Evolutionary conservation across 345 rosid species (phyloP).

Genomic region (Brassica carinata): DNA sequence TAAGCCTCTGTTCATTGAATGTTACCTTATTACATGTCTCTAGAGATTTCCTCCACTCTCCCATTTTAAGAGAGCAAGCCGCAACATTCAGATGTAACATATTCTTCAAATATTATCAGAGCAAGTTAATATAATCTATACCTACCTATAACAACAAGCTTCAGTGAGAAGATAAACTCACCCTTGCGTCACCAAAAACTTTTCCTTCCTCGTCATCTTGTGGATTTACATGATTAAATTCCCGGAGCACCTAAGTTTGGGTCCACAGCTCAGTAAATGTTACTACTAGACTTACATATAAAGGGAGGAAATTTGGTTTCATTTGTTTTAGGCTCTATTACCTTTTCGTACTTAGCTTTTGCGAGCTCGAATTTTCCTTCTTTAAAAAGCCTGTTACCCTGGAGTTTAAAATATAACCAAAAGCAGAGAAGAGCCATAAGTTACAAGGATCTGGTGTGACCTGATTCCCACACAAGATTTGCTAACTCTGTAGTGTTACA

Average conservation of each 20-base stretch:
- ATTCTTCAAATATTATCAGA: conserved; percentile 52
- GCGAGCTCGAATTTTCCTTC: conserved; percentile 97
- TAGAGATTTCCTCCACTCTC: conserved; percentile 82
- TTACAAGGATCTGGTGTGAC: neutral
- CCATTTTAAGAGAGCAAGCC: conserved; percentile 84
- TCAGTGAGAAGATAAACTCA: conserved; percentile 41
- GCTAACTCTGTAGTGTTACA: conserved; percentile 16
- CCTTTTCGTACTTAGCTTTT: conserved; percentile 95
- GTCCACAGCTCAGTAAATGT: conserved; percentile 16
- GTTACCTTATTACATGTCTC: conserved; percentile 91
- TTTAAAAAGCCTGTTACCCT: conserved; percentile 95
- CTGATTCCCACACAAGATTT: conserved; percentile 2
- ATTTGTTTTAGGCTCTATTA: conserved; percentile 28
- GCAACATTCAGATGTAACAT: conserved; percentile 83
- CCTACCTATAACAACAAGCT: neutral
- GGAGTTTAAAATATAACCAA: conserved; percentile 41
- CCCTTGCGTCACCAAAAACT: conserved; percentile 71
- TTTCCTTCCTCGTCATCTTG: conserved; percentile 97
- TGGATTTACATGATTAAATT: conserved; percentile 96
- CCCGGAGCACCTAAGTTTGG: conserved; percentile 72
- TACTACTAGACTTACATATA: neutral
- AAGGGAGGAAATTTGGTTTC: neutral
- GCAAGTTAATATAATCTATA: neutral
- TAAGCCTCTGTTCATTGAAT: conserved; percentile 1
- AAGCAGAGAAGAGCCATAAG: conserved; percentile 1